Evolutionary conservation across 345 rosid species (phyloP).

Genomic region (Draba incana): DNA sequence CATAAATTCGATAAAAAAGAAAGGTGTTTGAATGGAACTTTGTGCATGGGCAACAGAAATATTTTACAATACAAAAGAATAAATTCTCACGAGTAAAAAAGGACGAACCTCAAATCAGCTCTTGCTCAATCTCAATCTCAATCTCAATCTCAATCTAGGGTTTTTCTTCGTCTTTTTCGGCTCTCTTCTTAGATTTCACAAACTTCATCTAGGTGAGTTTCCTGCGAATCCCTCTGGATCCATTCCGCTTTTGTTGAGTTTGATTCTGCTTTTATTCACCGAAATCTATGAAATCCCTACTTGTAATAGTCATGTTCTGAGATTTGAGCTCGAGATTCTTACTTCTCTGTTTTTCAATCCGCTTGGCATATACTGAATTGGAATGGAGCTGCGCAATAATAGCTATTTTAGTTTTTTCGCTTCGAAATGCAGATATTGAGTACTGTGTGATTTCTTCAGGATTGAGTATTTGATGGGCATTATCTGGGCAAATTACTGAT

Average conservation of each 20-base stretch:
- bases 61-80: conserved; percentile 27
- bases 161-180: conserved; percentile 7
- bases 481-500: background rate
- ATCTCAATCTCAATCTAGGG: conserved; percentile 16
- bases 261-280: background rate
- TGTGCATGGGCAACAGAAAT: conserved; percentile 36
- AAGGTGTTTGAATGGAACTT: conserved; percentile 33
- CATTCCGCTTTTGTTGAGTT: background rate
- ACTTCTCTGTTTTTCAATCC: conserved; percentile 1
- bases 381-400: background rate
- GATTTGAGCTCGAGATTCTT: conserved; percentile 23
- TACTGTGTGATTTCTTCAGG: conserved; percentile 8
- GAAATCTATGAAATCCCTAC: background rate
- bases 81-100: conserved; percentile 15
- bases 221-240: background rate
- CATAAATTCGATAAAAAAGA: conserved; percentile 34
- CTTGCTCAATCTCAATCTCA: conserved; percentile 9
- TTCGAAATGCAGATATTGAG: background rate
- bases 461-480: conserved; percentile 1
- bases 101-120: conserved; percentile 1
- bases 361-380: background rate
- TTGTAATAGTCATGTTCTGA: conserved; percentile 24
- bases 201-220: conserved; percentile 27
- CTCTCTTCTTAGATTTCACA: conserved; percentile 3
- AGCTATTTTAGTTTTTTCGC: background rate